Percentiles rank a stretch among this genome's conserved stretches.
Evolutionary conservation across 2,329 filamentous ascomycete genomes (phyloP).

Genomic region (Calonectria multiphialidica): DNA sequence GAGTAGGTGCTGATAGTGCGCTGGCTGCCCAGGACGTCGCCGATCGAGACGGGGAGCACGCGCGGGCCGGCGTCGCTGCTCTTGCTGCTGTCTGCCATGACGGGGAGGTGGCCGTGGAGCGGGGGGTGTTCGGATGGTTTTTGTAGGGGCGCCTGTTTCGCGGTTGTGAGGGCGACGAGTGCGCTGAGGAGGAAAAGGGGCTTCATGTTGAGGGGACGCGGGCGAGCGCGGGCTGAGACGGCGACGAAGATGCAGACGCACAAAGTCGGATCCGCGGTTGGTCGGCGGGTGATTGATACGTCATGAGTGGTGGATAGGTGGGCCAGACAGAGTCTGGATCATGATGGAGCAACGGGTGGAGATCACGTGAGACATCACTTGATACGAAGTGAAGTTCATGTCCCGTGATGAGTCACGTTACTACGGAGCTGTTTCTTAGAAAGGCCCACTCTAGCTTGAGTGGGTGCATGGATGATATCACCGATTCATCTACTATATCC

Average conservation of each 20-base stretch:
- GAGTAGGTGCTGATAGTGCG: constrained; percentile 88
- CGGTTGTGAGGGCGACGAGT: constrained; percentile 29
- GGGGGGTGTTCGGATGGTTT: constrained; percentile 20
- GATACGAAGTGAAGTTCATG: neutral
- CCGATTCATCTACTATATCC: neutral
- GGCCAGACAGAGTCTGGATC: neutral
- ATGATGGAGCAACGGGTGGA: neutral
- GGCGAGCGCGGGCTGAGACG: neutral
- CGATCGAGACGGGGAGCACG: constrained; percentile 72
- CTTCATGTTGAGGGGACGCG: constrained; percentile 34
- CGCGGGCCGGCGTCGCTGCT: constrained; percentile 44
- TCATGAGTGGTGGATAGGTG: constrained; percentile 23
- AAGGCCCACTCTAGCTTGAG: neutral
- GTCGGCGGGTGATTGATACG: constrained; percentile 14
- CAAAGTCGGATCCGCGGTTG: constrained; percentile 10
- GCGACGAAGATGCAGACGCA: constrained; percentile 8
- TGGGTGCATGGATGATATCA: neutral
- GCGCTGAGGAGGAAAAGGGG: constrained; percentile 29
- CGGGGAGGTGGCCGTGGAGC: constrained; percentile 40
- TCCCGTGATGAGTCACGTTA: neutral
- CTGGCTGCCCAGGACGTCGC: constrained; percentile 85
- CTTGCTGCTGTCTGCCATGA: constrained; percentile 40
- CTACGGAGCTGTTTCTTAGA: neutral
- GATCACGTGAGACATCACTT: neutral
- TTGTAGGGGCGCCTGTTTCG: constrained; percentile 16